Evolutionary conservation across 2,329 filamentous ascomycete species (phyloP).

Genomic region (Xylaria sp.): DNA sequence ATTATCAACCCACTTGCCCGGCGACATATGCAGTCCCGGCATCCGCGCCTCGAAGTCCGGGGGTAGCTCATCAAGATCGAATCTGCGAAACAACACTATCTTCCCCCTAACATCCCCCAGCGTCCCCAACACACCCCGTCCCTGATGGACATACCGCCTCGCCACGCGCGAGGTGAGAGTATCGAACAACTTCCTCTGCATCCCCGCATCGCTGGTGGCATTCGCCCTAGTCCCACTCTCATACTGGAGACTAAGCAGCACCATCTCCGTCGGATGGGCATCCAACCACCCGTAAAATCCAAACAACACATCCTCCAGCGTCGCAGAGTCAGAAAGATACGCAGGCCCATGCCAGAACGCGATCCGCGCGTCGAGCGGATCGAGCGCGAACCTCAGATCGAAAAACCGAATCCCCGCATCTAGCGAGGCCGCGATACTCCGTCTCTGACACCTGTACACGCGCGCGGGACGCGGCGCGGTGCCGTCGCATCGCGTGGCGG

Average conservation of each 20-base stretch:
- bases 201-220: constrained; percentile 49
- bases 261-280: constrained; percentile 55
- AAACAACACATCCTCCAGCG: constrained; percentile 56
- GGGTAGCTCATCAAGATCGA: constrained; percentile 50
- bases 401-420: constrained; percentile 60
- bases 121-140: constrained; percentile 24
- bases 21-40: constrained; percentile 59
- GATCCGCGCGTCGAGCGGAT: constrained; percentile 55
- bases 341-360: constrained; percentile 61
- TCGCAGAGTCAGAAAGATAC: constrained; percentile 56
- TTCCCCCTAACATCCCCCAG: constrained; percentile 41
- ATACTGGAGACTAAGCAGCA: constrained; percentile 60
- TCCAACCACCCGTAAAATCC: constrained; percentile 61
- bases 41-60: constrained; percentile 49
- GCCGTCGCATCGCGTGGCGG: constrained; percentile 54
- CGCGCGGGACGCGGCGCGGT: constrained; percentile 42
- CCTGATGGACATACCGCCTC: constrained; percentile 50
- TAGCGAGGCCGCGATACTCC: constrained; percentile 52
- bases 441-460: constrained; percentile 56
- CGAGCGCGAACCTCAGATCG: constrained; percentile 60
- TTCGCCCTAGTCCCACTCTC: constrained; percentile 51
- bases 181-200: constrained; percentile 53
- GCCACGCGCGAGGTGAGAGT: constrained; percentile 53
- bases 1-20: constrained; percentile 57
- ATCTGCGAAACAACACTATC: constrained; percentile 57